phyloP scores from a whole-genome alignment of 495 filamentous ascomycete genomes.

The Lindgomyces ingoldianus region DNA sequence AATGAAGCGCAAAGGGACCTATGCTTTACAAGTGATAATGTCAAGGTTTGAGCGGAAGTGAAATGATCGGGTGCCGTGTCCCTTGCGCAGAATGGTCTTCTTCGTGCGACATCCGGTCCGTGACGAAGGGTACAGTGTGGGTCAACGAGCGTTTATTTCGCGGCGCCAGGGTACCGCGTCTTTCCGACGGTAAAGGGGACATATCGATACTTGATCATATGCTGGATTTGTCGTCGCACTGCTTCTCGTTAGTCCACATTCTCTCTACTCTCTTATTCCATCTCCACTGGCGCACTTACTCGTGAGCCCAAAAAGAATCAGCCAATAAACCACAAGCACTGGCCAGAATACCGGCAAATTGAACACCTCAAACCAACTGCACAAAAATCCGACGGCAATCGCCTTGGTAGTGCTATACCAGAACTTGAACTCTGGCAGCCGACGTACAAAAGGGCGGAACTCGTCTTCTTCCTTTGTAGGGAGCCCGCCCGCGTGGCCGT shows the following conservation, averaged over 20 bases:
- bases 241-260: slow-evolving; percentile 9
- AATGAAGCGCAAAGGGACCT: background rate
- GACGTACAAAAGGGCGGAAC: slow-evolving; percentile 93
- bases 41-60: too few species aligned
- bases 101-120: too few species aligned
- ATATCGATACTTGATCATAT: slow-evolving; percentile 99
- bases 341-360: slow-evolving; percentile 99
- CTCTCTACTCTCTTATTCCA: background rate
- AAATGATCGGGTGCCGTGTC: too few species aligned
- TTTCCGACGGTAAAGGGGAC: slow-evolving; percentile 95
- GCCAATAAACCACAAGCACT: slow-evolving; percentile 95
- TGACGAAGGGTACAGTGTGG: too few species aligned
- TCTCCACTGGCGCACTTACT: slow-evolving; percentile 59
- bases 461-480: slow-evolving; percentile 95
- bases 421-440: slow-evolving; percentile 99
- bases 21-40: background rate
- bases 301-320: slow-evolving; percentile 90
- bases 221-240: slow-evolving; percentile 99
- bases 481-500: slow-evolving; percentile 71
- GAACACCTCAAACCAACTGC: slow-evolving; percentile 90
- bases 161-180: slow-evolving; percentile 61
- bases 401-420: slow-evolving; percentile 94
- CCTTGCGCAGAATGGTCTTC: too few species aligned
- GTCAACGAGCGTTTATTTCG: slow-evolving; percentile 19
- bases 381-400: slow-evolving; percentile 77